Conservation (phyloP, 257 asterid species). For the Handroanthus guayacan region DNA sequence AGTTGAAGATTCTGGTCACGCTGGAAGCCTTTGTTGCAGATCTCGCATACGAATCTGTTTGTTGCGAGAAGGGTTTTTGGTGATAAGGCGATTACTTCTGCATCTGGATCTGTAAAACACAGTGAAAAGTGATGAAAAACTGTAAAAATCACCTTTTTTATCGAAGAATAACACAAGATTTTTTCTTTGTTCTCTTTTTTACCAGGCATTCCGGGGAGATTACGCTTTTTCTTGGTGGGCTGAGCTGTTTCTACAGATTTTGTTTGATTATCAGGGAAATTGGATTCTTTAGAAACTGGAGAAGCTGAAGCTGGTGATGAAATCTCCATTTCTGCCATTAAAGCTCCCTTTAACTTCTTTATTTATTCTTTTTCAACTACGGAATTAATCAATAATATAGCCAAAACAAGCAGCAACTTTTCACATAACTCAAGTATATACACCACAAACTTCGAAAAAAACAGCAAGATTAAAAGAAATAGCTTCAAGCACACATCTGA, state of each 20-base stretch:
- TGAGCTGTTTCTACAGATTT: conserved; percentile 26
- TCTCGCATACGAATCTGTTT: conserved; percentile 82
- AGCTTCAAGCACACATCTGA: neutral
- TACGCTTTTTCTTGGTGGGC: conserved; percentile 61
- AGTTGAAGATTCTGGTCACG: conserved; percentile 90
- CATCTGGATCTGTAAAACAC: conserved; percentile 72
- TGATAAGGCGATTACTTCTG: conserved; percentile 82
- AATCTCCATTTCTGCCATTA: conserved; percentile 41
- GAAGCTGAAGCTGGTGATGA: conserved; percentile 32
- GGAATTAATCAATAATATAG: neutral
- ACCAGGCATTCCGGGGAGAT: conserved; percentile 91
- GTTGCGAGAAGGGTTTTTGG: conserved; percentile 73
- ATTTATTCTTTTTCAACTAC: conserved; percentile 12
- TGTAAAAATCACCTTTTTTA: neutral
- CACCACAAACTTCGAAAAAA: neutral
- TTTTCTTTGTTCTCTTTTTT: neutral
- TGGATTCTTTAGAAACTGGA: conserved; percentile 37
- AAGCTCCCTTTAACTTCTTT: neutral
- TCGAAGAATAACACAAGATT: neutral
- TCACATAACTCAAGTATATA: neutral
- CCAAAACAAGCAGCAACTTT: neutral
- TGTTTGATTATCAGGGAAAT: conserved; percentile 29
- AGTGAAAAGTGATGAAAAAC: neutral
- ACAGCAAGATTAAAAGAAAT: neutral
- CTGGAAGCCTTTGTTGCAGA: conserved; percentile 86